Evolutionary conservation across 1,284 basidiomycete genomes (phyloP).

Genomic region (Irpex rosettiformis): DNA sequence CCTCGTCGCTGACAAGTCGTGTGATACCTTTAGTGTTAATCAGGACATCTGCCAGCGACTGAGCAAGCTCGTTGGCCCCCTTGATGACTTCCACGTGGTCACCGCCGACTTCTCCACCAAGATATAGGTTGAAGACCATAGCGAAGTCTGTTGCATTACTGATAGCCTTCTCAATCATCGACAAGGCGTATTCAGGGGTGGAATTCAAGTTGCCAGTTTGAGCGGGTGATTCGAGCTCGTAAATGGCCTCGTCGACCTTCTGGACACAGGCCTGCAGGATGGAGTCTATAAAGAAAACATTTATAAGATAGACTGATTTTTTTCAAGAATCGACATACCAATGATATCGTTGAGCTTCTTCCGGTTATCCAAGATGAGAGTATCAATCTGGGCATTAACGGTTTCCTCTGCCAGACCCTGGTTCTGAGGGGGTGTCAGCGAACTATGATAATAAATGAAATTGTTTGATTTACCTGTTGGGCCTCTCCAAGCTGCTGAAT

Average conservation of each 20-base stretch:
- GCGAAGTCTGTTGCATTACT: slow-evolving; percentile 97
- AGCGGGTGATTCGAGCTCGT: slow-evolving; percentile 94
- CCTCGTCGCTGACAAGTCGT: slow-evolving; percentile 86
- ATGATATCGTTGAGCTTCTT: slow-evolving; percentile 99
- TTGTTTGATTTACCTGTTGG: no score
- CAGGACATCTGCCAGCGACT: slow-evolving; percentile 89
- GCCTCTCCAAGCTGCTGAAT: slow-evolving; percentile 88
- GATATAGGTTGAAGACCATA: slow-evolving; percentile 89
- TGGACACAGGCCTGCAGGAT: slow-evolving; percentile 96
- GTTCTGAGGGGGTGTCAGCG: slow-evolving; percentile 41
- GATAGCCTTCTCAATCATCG: slow-evolving; percentile 96
- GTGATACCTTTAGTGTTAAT: slow-evolving; percentile 95
- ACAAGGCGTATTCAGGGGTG: slow-evolving; percentile 96
- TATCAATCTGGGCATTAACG: slow-evolving; percentile 95
- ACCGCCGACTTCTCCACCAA: slow-evolving; percentile 86
- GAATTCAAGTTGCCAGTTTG: slow-evolving; percentile 93
- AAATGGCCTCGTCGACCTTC: slow-evolving; percentile 96
- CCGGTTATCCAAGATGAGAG: slow-evolving; percentile 93
- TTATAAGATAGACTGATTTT: no score
- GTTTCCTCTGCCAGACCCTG: slow-evolving; percentile 86
- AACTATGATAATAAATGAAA: no score
- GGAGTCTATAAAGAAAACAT: slow-evolving; percentile 60
- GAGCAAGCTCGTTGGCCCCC: slow-evolving; percentile 93
- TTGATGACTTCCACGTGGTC: slow-evolving; percentile 99
- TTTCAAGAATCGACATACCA: slow-evolving; percentile 50